Evolutionary conservation across 73 alveolate genomes (phyloP).

Genomic region (Stentor roeselii): DNA sequence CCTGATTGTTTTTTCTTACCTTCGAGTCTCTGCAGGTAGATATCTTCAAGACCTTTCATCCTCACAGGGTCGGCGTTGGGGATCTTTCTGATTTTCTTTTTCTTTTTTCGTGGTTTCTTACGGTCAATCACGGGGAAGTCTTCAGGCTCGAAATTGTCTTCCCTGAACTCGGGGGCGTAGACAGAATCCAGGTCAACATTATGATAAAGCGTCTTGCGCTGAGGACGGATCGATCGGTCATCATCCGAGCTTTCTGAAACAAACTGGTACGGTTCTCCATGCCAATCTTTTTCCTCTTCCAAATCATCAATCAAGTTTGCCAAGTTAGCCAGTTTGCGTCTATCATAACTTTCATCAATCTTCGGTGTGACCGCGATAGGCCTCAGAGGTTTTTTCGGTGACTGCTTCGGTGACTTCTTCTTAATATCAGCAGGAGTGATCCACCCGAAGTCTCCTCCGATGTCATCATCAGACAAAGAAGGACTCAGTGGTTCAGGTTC

Average conservation of each 20-base stretch:
- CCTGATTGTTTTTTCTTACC: neutral
- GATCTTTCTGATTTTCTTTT: neutral
- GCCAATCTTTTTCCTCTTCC: neutral
- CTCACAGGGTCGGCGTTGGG: neutral
- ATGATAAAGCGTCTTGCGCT: neutral
- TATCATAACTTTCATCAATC: neutral
- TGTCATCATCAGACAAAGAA: neutral
- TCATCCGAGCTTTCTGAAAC: neutral
- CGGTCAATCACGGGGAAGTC: neutral
- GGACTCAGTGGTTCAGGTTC: constrained; percentile 24
- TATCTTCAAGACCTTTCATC: constrained; percentile 8
- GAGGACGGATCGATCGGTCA: neutral
- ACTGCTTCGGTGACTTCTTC: neutral
- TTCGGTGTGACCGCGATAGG: neutral
- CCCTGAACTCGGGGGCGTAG: neutral
- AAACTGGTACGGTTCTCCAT: neutral
- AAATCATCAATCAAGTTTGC: neutral
- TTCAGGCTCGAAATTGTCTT: neutral
- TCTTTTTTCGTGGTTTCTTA: neutral
- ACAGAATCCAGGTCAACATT: neutral
- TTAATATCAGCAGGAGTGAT: neutral
- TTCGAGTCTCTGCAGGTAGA: constrained; percentile 14
- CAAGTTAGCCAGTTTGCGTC: neutral
- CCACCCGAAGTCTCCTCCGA: neutral
- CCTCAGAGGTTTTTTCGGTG: neutral